Evolutionary conservation across 192 early-diverging fungal species (phyloP).

Genomic region (Hyaloraphidium curvatum): DNA sequence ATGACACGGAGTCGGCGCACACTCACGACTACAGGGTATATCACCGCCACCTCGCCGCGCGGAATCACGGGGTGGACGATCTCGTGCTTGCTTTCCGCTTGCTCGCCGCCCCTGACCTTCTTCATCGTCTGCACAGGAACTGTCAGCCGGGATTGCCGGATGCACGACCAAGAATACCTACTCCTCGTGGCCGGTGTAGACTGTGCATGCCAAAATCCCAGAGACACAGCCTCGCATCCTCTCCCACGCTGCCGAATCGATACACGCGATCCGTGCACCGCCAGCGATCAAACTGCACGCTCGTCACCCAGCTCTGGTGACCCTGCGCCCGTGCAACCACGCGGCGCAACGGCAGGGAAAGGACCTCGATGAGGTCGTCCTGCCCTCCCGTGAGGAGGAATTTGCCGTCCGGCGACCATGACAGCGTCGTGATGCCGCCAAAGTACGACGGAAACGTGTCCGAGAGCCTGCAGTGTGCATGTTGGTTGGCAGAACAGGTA

Average conservation of each 20-base stretch:
- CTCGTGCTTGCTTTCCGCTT: not conserved
- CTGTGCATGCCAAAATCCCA: slow-evolving; percentile 82
- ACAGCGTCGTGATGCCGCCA: slow-evolving; percentile 66
- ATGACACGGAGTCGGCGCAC: not conserved
- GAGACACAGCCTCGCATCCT: slow-evolving; percentile 66
- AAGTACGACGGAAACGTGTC: slow-evolving; percentile 70
- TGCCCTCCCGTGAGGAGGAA: slow-evolving; percentile 48
- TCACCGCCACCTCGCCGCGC: slow-evolving; percentile 33
- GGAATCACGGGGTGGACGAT: slow-evolving; percentile 17
- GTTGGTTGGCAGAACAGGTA: not conserved
- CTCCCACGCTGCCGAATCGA: slow-evolving; percentile 74
- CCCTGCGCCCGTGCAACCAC: slow-evolving; percentile 79
- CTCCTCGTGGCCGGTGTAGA: slow-evolving; percentile 47
- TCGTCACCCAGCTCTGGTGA: slow-evolving; percentile 75
- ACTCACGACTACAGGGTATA: slow-evolving; percentile 46
- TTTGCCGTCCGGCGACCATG: slow-evolving; percentile 80
- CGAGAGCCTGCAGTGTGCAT: slow-evolving; percentile 20
- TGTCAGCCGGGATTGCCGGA: not conserved
- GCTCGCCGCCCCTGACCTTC: not conserved
- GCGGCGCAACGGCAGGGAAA: slow-evolving; percentile 62
- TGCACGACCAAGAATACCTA: slow-evolving; percentile 1
- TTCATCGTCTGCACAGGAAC: not conserved
- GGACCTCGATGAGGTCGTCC: slow-evolving; percentile 76
- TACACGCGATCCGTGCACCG: slow-evolving; percentile 59
- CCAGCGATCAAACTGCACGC: slow-evolving; percentile 67